These are phyloP conservation scores for Ustilago tritici DNA, from an alignment of 1,284 basidiomycete species.

Conservation along the genomic window DNA sequence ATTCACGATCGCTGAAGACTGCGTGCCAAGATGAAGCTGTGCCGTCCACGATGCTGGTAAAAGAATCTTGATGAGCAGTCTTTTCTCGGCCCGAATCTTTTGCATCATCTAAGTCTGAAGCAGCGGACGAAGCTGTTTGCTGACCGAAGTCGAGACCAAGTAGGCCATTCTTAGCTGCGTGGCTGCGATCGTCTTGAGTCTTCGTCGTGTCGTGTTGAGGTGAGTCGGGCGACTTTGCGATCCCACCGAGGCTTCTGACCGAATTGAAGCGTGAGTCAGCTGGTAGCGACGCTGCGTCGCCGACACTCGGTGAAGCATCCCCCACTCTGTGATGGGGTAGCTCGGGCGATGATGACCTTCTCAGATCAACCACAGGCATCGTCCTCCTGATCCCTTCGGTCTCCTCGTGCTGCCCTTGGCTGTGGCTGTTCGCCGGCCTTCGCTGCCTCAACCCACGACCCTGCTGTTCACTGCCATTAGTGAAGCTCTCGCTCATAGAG, in stretches of 20 bases:
- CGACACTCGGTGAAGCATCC: constrained; percentile 19
- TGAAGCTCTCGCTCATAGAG: constrained; percentile 25
- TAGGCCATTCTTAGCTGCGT: constrained; percentile 22
- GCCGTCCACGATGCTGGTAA: constrained; percentile 29
- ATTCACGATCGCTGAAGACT: constrained; percentile 26
- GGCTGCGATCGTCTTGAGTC: constrained; percentile 5
- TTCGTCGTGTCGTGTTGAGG: background rate
- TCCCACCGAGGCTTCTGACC: background rate
- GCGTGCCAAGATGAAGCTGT: constrained; percentile 49
- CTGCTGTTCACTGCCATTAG: constrained; percentile 1
- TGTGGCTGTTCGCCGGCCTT: constrained; percentile 4
- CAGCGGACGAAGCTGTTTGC: background rate
- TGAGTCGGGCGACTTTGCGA: background rate
- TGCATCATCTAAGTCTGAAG: background rate
- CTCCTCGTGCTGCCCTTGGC: background rate
- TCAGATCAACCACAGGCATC: constrained; percentile 19
- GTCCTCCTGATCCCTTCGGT: background rate
- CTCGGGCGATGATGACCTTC: constrained; percentile 25
- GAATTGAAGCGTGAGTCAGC: constrained; percentile 14
- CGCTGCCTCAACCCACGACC: constrained; percentile 21
- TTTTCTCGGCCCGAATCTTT: background rate
- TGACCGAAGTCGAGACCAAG: constrained; percentile 30
- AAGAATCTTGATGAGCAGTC: constrained; percentile 12
- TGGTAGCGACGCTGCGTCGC: constrained; percentile 14
- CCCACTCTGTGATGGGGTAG: constrained; percentile 35